Evolutionary conservation across 805 yeast genomes (phyloP).

Genomic region (Yueomyces sp.): DNA sequence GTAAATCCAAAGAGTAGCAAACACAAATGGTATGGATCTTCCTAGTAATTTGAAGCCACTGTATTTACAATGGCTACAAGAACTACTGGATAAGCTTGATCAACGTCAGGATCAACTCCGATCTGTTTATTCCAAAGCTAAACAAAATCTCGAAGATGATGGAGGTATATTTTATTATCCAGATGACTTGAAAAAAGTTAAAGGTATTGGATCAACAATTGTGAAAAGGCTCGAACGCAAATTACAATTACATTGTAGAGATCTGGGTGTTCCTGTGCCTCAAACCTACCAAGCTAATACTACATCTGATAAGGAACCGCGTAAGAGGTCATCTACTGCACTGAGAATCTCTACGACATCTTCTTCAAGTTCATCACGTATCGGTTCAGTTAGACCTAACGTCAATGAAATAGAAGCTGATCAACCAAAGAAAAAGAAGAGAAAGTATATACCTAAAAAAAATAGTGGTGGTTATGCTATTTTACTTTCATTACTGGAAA

Average conservation of each 20-base stretch:
- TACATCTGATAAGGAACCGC: slow-evolving; percentile 1
- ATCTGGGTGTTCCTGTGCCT: slow-evolving; percentile 27
- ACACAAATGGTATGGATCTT: slow-evolving; percentile 22
- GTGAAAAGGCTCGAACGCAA: slow-evolving; percentile 35
- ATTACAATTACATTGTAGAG: slow-evolving; percentile 42
- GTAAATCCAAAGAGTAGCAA: too few relatives aligned
- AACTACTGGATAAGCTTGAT: slow-evolving; percentile 32
- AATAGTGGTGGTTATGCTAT: slow-evolving; percentile 83
- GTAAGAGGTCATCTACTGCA: slow-evolving; percentile 9
- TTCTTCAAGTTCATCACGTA: slow-evolving; percentile 1
- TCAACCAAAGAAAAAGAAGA: slow-evolving; percentile 13
- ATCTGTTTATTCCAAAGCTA: slow-evolving; percentile 41
- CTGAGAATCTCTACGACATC: slow-evolving; percentile 8
- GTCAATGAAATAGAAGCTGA: slow-evolving; percentile 3
- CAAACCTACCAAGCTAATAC: slow-evolving; percentile 3
- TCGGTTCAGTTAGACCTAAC: not conserved
- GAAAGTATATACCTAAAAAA: slow-evolving; percentile 53
- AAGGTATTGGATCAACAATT: slow-evolving; percentile 61
- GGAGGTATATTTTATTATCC: slow-evolving; percentile 40
- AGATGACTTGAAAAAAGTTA: slow-evolving; percentile 42
- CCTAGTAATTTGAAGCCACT: slow-evolving; percentile 38
- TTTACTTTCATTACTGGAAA: slow-evolving; percentile 40
- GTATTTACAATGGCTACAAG: slow-evolving; percentile 47
- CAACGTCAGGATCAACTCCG: slow-evolving; percentile 39
- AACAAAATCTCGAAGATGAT: slow-evolving; percentile 33